Percentiles rank a stretch among this genome's conserved stretches.
These are phyloP conservation scores for Colletotrichum sp. DNA, from an alignment of 2,329 filamentous ascomycete genomes.

Conservation along the genomic window DNA sequence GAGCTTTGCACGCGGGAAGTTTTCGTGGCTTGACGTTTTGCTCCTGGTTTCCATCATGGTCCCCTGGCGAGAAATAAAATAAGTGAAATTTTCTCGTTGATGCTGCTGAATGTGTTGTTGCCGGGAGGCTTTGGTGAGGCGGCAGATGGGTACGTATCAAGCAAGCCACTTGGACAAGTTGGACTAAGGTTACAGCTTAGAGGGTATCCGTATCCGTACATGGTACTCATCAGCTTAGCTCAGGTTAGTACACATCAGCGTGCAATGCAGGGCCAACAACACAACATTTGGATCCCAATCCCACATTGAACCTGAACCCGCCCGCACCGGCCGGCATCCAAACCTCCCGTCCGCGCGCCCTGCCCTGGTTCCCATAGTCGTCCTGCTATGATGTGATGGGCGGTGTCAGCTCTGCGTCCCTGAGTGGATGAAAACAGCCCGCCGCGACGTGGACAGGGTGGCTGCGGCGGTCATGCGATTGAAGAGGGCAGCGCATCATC, in stretches of 20 bases:
- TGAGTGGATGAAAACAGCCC: conserved; percentile 14
- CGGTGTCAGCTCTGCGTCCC: conserved; percentile 12
- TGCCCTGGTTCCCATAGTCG: background rate
- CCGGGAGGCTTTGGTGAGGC: background rate
- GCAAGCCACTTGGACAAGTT: background rate
- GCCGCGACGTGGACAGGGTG: conserved; percentile 13
- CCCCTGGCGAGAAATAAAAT: background rate
- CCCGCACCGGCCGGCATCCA: background rate
- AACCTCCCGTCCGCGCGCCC: background rate
- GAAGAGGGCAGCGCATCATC: background rate
- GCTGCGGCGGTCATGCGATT: conserved; percentile 13
- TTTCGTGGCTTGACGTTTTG: background rate
- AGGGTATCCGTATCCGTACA: background rate
- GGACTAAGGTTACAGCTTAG: background rate
- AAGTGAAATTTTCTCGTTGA: background rate
- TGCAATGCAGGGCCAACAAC: background rate
- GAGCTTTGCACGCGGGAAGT: background rate
- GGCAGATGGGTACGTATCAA: background rate
- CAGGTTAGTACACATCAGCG: too few species aligned
- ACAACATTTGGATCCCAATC: background rate
- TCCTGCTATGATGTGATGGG: conserved; percentile 2
- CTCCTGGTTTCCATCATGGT: background rate
- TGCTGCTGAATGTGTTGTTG: background rate
- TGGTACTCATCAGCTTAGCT: too few species aligned
- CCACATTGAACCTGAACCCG: background rate